phyloP scores from a whole-genome alignment of 495 filamentous ascomycete species.

The Chaetomium tenue region DNA sequence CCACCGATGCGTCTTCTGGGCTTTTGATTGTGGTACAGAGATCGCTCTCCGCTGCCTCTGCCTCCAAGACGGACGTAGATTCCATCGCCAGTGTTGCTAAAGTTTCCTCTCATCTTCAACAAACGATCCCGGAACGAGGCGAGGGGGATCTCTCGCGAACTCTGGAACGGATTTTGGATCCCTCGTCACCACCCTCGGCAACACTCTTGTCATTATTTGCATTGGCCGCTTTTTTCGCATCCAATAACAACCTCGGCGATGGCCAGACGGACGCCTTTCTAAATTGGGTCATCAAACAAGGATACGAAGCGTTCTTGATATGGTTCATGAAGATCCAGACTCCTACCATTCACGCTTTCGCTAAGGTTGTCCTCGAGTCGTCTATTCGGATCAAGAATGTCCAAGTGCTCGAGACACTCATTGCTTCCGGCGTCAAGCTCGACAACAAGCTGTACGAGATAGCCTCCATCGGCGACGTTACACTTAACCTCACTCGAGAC shows the following conservation, averaged over 20 bases:
- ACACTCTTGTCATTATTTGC: not conserved
- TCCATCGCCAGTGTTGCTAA: not conserved
- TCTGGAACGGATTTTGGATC: not conserved
- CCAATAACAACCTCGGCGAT: not conserved
- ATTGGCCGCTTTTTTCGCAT: not conserved
- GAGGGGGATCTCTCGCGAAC: not conserved
- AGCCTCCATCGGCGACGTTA: not conserved
- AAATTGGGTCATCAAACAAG: not conserved
- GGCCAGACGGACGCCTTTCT: not conserved
- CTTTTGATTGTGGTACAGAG: not conserved
- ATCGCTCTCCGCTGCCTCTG: not conserved
- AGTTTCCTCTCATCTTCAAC: not conserved
- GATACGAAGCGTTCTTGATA: not conserved
- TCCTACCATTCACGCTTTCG: slow-evolving; percentile 2
- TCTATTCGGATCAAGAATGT: not conserved
- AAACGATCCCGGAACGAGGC: not conserved
- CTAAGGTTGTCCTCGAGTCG: not conserved
- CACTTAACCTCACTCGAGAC: not conserved
- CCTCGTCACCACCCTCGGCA: not conserved
- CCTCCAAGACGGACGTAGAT: not conserved
- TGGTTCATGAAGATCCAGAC: not conserved
- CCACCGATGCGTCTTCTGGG: not conserved
- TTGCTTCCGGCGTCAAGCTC: not conserved
- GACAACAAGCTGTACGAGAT: not conserved
- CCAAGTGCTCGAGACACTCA: not conserved